Base-by-base conservation (phyloP, 1,139 yeast genomes). In the Wickerhamomyces sp. region DNA sequence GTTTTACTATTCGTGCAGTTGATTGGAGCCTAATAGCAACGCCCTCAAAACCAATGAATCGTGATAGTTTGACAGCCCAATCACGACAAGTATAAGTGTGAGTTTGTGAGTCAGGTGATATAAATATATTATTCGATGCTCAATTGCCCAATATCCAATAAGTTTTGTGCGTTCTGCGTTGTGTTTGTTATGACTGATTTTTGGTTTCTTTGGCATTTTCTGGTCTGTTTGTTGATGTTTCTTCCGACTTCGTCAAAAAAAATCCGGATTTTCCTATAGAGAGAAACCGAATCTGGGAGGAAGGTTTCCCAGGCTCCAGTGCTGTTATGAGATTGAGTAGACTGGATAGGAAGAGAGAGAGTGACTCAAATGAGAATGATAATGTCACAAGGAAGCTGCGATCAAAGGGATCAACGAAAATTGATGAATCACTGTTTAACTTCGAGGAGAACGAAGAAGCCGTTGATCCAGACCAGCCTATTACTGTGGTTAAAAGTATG, bases 391-490 rank as follows among this genome's bases (percentile, higher is more conserved):
- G 61, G 7, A 51, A 51, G 27, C 44, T 53, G 23, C 46, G 59
- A 32, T 55, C 60, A 6, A 55, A 51, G 31, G 55, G 51, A 31
- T 44, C 46, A 6, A 39, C 49, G 10, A 47, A 45, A 27, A 39
- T 47, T 10, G 53, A 56, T 41, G 42, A 52, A 8, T 48, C 59
- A 5, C 47, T 58, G 14, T 57, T 55, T 51, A 57, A 58, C 45
- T 58, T 42, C 31, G 62, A 58, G 33, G 58, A 55, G 33, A 51
- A 49, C 37, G 53, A 56, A 4, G 33, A 40, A 2, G 7, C 44
- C 6, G 32, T 58, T 10, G 54, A 55, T 40, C 49, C 54, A 1
- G 53, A 44, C 8, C 42, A 46, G 36, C 39, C 34, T 1, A 38
- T 49, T 13, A 8, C 9, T n/a, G 18, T 53, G 4, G 51, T 48